Conservation (phyloP, 2,329 filamentous ascomycete genomes). For the Biscogniauxia marginata region DNA sequence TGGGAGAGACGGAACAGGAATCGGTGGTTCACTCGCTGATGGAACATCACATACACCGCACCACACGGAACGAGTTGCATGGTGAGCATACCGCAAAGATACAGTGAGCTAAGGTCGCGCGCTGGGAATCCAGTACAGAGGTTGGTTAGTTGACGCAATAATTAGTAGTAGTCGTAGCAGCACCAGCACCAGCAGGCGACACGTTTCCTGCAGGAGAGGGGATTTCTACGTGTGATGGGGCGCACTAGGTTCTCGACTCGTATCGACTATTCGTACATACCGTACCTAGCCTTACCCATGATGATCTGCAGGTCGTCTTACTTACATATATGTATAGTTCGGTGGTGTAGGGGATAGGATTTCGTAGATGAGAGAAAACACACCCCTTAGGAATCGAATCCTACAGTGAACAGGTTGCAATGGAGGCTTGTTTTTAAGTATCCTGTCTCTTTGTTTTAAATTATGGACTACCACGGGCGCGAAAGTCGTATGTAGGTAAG, state of each 20-base stretch:
- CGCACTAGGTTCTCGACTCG: too few relatives aligned
- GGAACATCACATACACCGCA: background rate
- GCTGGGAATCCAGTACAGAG: background rate
- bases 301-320: too few relatives aligned
- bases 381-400: too few relatives aligned
- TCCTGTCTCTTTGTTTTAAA: background rate
- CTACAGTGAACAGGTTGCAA: background rate
- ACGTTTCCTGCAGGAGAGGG: background rate
- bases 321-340: too few relatives aligned
- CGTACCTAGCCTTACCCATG: background rate
- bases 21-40: background rate
- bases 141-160: background rate
- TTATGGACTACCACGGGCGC: background rate
- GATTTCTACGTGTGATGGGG: too few relatives aligned
- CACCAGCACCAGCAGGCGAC: background rate
- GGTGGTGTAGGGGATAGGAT: too few relatives aligned
- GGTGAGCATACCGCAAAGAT: background rate
- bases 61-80: background rate
- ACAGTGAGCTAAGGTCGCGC: background rate
- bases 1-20: background rate
- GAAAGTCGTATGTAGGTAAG: background rate
- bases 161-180: background rate
- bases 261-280: too few relatives aligned
- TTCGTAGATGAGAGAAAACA: too few relatives aligned
- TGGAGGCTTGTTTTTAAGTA: too few relatives aligned